A percentile compares a stretch with the other conserved stretches of the same genome.
phyloP scores from a whole-genome alignment of 805 yeast genomes.

The Starmera amethionina region DNA sequence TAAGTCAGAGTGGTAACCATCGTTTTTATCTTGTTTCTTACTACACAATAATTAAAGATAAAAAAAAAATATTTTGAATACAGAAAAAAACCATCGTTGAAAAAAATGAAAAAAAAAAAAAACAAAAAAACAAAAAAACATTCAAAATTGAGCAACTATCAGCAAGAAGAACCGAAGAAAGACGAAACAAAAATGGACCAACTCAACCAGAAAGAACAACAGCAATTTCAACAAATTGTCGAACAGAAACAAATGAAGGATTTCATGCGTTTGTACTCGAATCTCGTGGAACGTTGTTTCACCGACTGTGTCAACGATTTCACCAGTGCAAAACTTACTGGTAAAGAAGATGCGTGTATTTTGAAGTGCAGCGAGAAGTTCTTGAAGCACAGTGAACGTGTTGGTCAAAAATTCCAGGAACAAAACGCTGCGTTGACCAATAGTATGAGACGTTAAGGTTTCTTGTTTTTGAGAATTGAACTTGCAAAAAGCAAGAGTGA shows the following conservation, averaged over 20 bases:
- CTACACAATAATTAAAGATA: not conserved
- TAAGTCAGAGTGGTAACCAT: conserved; percentile 34
- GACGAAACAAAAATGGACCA: conserved; percentile 62
- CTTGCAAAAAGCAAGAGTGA: too few relatives aligned
- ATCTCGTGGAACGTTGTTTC: conserved; percentile 94
- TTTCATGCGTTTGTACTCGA: conserved; percentile 94
- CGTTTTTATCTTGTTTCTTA: too few relatives aligned
- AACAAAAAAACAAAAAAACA: not conserved
- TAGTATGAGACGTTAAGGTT: conserved; percentile 35
- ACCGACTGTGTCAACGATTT: conserved; percentile 97
- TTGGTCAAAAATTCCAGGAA: conserved; percentile 98
- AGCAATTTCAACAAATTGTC: conserved; percentile 88
- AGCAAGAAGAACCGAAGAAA: not conserved
- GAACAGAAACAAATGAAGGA: conserved; percentile 98
- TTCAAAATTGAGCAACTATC: not conserved
- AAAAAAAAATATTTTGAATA: not conserved
- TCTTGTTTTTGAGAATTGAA: not conserved
- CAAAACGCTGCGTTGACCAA: conserved; percentile 80
- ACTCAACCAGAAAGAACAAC: conserved; percentile 91
- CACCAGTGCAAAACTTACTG: conserved; percentile 80
- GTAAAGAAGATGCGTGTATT: conserved; percentile 80
- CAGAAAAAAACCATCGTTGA: too few relatives aligned
- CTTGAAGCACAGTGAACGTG: conserved; percentile 96
- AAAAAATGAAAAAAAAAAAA: not conserved
- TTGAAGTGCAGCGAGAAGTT: conserved; percentile 94